Conservation (phyloP, 768 basidiomycete genomes). For the Mycena polygramma region DNA sequence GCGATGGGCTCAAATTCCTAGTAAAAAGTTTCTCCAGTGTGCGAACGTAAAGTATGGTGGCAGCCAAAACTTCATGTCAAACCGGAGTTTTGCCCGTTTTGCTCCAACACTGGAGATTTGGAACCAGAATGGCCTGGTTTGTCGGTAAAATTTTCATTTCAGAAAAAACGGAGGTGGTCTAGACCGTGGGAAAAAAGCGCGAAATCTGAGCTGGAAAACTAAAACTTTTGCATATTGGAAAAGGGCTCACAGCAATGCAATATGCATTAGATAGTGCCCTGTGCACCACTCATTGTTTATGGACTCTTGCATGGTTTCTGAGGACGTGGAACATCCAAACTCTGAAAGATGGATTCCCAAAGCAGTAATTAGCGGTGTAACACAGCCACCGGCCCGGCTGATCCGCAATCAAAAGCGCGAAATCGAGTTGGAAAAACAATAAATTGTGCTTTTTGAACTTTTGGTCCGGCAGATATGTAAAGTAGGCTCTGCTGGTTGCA, state of each 20-base stretch:
- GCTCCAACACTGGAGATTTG: too few species aligned
- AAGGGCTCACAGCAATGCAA: too few species aligned
- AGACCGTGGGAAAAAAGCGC: not conserved
- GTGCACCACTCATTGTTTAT: too few species aligned
- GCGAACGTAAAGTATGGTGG: too few species aligned
- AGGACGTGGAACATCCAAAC: too few species aligned
- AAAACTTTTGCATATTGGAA: not conserved
- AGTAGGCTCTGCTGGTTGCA: too few species aligned
- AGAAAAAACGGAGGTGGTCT: not conserved
- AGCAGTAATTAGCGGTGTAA: too few species aligned
- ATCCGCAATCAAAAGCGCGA: conserved; percentile 1
- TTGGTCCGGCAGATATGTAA: conserved; percentile 10
- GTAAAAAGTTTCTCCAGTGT: too few species aligned
- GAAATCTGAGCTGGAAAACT: not conserved
- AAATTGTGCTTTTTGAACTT: conserved; percentile 2
- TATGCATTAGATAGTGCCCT: too few species aligned
- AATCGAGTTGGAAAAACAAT: not conserved
- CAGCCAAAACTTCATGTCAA: not conserved
- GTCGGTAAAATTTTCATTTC: not conserved
- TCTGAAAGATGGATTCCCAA: not conserved
- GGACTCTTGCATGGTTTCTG: too few species aligned
- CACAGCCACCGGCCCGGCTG: not conserved
- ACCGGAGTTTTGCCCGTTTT: too few species aligned
- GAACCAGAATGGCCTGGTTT: not conserved
- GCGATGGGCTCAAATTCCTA: too few species aligned